Evolutionary conservation across 2,329 filamentous ascomycete species (phyloP).

Genomic region (Rhynchosporium agropyri): DNA sequence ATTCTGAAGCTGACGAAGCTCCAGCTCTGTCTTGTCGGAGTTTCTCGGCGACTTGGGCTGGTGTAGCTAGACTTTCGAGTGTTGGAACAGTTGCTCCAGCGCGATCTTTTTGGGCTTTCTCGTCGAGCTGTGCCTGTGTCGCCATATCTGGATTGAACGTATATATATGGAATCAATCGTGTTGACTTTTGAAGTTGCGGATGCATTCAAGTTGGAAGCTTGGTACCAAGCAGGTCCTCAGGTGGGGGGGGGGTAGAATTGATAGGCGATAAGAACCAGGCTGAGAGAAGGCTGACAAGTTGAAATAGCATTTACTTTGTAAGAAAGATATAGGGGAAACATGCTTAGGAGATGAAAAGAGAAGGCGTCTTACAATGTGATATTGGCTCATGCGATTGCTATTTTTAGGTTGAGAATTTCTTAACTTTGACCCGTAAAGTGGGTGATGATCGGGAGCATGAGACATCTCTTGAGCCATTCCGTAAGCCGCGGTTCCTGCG

Average conservation of each 20-base stretch:
- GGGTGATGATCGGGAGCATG: too few species aligned
- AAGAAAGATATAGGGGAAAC: background rate
- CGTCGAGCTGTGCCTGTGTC: slow-evolving; percentile 16
- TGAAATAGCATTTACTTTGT: background rate
- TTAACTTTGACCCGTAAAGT: too few species aligned
- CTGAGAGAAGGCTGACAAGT: background rate
- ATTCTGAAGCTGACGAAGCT: background rate
- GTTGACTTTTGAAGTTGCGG: background rate
- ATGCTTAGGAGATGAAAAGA: background rate
- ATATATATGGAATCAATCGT: background rate
- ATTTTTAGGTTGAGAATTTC: too few species aligned
- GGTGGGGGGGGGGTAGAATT: slow-evolving; percentile 4
- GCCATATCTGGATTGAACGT: slow-evolving; percentile 1
- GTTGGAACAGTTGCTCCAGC: slow-evolving; percentile 11
- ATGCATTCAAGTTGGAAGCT: slow-evolving; percentile 7
- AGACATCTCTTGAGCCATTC: too few species aligned
- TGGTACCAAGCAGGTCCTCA: slow-evolving; percentile 2
- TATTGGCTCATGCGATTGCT: too few species aligned
- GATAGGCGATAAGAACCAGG: slow-evolving; percentile 13
- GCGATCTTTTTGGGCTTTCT: slow-evolving; percentile 8
- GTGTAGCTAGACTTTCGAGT: slow-evolving; percentile 4
- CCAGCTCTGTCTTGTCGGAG: background rate
- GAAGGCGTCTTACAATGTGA: slow-evolving; percentile 2
- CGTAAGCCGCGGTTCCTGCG: too few species aligned
- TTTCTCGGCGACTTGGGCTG: slow-evolving; percentile 6